These are phyloP conservation scores for Wallacemonas sp. DNA, from an alignment of 208 protist species.

Conservation along the genomic window DNA sequence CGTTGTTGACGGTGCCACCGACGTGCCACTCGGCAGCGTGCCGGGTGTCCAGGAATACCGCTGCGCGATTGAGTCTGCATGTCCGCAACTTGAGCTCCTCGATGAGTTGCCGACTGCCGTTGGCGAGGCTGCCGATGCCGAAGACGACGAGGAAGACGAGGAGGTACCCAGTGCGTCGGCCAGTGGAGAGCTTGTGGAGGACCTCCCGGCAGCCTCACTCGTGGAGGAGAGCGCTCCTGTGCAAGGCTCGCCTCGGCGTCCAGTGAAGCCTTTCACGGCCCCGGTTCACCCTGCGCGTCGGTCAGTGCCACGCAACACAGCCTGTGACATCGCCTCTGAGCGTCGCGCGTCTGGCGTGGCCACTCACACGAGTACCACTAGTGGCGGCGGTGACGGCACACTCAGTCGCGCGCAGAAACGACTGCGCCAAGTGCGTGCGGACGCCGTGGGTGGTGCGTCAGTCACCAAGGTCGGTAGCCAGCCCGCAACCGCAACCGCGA, in stretches of 20 bases:
- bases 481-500: background rate
- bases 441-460: background rate
- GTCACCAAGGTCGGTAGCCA: background rate
- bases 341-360: no score
- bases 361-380: no score
- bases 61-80: slow-evolving; percentile 13
- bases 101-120: slow-evolving; percentile 30
- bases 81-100: slow-evolving; percentile 38
- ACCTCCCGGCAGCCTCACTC: no score
- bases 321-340: background rate
- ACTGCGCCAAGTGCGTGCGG: background rate
- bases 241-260: no score
- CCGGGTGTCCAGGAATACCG: background rate
- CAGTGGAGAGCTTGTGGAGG: background rate
- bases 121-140: slow-evolving; percentile 15
- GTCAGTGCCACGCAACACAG: background rate
- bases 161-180: background rate
- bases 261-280: background rate
- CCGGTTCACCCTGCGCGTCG: background rate
- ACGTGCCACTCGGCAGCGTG: background rate
- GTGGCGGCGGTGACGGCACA: background rate
- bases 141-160: slow-evolving; percentile 5
- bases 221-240: no score
- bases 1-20: background rate
- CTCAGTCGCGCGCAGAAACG: background rate